These are phyloP conservation scores for Diplogelasinospora grovesii DNA, from an alignment of 495 filamentous ascomycete species.

Conservation along the genomic window DNA sequence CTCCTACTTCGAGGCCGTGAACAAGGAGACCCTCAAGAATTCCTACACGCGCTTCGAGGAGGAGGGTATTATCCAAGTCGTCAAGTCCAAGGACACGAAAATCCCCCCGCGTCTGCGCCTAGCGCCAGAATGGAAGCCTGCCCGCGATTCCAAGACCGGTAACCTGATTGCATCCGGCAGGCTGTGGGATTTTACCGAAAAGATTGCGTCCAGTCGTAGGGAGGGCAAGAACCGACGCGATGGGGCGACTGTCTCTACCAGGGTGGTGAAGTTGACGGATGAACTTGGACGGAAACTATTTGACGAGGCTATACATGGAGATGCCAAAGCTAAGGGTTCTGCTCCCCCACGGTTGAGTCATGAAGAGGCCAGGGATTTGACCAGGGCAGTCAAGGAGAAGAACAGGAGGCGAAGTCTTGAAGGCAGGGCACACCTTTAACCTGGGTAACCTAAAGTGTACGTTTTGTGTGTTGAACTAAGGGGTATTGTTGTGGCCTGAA, in stretches of 20 bases:
- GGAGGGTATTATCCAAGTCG: slow-evolving; percentile 75
- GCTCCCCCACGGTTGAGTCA: slow-evolving; percentile 29
- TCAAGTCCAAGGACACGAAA: slow-evolving; percentile 55
- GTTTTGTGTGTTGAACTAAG: no score
- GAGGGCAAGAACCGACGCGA: slow-evolving; percentile 95
- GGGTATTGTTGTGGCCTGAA: no score
- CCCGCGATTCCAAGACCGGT: slow-evolving; percentile 54
- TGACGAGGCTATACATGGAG: slow-evolving; percentile 27
- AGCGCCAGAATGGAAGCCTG: slow-evolving; percentile 70
- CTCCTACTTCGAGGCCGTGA: slow-evolving; percentile 94
- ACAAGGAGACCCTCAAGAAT: slow-evolving; percentile 94
- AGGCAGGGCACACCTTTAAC: slow-evolving; percentile 41
- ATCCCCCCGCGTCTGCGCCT: slow-evolving; percentile 56
- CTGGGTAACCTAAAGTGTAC: neutral
- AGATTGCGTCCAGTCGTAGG: slow-evolving; percentile 70
- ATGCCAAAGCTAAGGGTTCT: slow-evolving; percentile 18
- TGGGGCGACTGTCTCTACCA: slow-evolving; percentile 75
- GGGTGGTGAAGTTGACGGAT: slow-evolving; percentile 76
- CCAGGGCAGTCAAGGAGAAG: slow-evolving; percentile 28
- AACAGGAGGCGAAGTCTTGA: slow-evolving; percentile 36
- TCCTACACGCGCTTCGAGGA: slow-evolving; percentile 82
- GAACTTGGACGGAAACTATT: slow-evolving; percentile 44
- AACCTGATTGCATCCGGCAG: slow-evolving; percentile 60
- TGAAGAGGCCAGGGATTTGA: slow-evolving; percentile 35
- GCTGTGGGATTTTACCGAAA: slow-evolving; percentile 86